Percentiles rank a stretch among this genome's conserved stretches.
These are phyloP conservation scores for Serendipita sp. DNA, from an alignment of 768 basidiomycete species.

Conservation along the genomic window DNA sequence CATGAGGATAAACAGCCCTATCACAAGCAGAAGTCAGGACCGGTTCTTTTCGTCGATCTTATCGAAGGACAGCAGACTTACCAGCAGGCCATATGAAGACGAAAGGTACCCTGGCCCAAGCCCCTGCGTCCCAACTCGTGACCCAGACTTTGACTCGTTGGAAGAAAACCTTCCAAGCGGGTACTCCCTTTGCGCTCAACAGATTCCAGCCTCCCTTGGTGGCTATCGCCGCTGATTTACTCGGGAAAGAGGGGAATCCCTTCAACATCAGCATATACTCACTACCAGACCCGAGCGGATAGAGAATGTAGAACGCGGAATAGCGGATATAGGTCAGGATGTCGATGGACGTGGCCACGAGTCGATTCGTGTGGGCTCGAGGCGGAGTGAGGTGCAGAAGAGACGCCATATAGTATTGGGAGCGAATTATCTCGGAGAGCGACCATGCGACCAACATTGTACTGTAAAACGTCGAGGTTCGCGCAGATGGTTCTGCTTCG, in stretches of 20 bases:
- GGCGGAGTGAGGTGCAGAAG: conserved; percentile 38
- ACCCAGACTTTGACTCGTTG: not conserved
- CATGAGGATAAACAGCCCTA: conserved; percentile 1
- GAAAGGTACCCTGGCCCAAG: conserved; percentile 1
- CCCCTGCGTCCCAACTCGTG: not conserved
- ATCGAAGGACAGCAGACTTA: not conserved
- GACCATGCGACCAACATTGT: conserved; percentile 93
- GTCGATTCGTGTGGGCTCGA: not conserved
- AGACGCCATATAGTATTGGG: conserved; percentile 64
- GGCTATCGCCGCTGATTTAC: conserved; percentile 8
- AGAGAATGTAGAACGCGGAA: conserved; percentile 85
- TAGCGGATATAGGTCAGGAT: conserved; percentile 61
- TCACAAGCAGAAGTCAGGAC: conserved; percentile 10
- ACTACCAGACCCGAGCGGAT: conserved; percentile 80
- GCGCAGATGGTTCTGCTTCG: conserved; percentile 35
- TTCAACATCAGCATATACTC: conserved; percentile 60
- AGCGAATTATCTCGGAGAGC: conserved; percentile 78
- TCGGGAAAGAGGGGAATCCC: conserved; percentile 51
- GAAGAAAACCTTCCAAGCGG: conserved; percentile 9
- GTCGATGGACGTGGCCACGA: not conserved
- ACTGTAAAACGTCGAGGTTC: conserved; percentile 61
- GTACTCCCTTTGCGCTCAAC: not conserved
- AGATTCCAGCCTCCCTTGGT: not conserved
- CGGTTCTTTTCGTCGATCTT: conserved; percentile 6
- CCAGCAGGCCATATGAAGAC: conserved; percentile 1